phyloP scores from a whole-genome alignment of 2,329 filamentous ascomycete species.

The Curvularia sp. region DNA sequence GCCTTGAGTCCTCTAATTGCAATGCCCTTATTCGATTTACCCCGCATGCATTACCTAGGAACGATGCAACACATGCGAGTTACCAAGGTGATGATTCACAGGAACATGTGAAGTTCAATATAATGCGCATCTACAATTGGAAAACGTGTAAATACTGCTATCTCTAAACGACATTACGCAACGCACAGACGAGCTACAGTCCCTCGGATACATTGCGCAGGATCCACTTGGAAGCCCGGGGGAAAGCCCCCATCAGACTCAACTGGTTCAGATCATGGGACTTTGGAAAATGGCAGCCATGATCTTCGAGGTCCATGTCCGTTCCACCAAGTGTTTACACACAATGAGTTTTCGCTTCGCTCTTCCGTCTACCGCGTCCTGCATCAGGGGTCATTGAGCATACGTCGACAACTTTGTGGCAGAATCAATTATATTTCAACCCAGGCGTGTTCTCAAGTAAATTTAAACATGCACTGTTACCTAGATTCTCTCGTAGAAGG shows the following conservation, averaged over 20 bases:
- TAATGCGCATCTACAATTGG: neutral
- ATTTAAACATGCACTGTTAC: no score
- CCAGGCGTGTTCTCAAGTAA: no score
- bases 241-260: neutral
- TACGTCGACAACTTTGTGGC: no score
- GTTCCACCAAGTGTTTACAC: no score
- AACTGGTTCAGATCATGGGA: no score
- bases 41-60: neutral
- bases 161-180: neutral
- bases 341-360: no score
- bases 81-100: neutral
- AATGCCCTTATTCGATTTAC: neutral
- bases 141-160: neutral
- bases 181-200: neutral
- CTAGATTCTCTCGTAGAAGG: no score
- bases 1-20: neutral
- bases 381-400: no score
- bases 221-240: neutral
- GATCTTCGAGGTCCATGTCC: constrained; percentile 10
- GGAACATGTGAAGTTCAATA: neutral
- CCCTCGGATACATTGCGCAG: neutral
- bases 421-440: no score
- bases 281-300: neutral
- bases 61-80: neutral
- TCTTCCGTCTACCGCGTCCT: no score